Evolutionary conservation across 129 eudicot genomes (phyloP).

Genomic region (Silybum marianum): DNA sequence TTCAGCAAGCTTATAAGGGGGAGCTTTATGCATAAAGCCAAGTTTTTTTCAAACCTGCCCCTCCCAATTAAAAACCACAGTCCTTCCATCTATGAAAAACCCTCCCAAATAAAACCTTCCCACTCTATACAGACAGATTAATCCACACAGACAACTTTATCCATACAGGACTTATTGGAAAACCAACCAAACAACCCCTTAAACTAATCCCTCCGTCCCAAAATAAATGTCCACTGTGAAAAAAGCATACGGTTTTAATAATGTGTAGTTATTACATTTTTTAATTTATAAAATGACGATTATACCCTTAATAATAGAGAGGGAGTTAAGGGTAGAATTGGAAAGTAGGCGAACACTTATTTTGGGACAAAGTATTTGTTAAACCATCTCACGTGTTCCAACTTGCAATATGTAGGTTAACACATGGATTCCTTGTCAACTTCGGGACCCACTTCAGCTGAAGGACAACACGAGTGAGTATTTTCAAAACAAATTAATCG

Average conservation of each 20-base stretch:
- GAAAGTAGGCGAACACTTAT: background rate
- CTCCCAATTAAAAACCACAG: no score
- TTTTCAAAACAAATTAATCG: background rate
- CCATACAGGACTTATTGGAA: no score
- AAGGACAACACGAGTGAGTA: conserved; percentile 53
- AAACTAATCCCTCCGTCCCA: background rate
- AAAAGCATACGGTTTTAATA: background rate
- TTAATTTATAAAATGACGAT: background rate
- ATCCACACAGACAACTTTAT: no score
- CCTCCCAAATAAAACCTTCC: no score
- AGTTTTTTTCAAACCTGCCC: no score
- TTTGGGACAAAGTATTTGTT: background rate
- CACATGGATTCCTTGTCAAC: conserved; percentile 69
- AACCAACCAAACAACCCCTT: no score
- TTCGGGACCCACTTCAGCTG: conserved; percentile 65
- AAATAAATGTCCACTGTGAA: background rate
- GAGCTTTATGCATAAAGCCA: no score
- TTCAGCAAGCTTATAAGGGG: no score
- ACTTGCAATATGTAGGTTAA: conserved; percentile 48
- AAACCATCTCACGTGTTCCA: conserved; percentile 34
- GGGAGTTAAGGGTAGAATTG: background rate
- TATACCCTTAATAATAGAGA: background rate
- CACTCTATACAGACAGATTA: no score
- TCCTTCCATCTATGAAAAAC: no score
- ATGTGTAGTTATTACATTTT: background rate